Evolutionary conservation across 2,329 filamentous ascomycete genomes (phyloP).

Genomic region (Colletotrichum gigasporum): DNA sequence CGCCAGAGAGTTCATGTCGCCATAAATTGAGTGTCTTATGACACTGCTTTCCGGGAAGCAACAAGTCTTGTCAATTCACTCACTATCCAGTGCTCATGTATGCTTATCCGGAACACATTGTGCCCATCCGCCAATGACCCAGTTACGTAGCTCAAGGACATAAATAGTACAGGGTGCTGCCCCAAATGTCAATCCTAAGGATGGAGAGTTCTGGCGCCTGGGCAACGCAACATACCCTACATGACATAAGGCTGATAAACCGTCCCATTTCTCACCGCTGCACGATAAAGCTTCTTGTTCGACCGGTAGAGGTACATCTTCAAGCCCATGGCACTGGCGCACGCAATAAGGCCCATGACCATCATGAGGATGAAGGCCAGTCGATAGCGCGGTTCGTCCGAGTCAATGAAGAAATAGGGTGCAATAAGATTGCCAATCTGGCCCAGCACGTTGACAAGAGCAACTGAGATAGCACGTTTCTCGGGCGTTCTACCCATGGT

Average conservation of each 20-base stretch:
- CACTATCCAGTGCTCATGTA: no score
- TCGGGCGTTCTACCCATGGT: conserved; percentile 36
- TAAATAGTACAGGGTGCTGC: no score
- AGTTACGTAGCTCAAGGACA: no score
- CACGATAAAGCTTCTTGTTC: conserved; percentile 33
- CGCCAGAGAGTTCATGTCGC: background rate
- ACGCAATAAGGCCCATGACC: conserved; percentile 20
- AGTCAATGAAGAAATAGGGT: conserved; percentile 38
- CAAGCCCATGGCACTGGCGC: conserved; percentile 20
- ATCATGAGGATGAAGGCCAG: conserved; percentile 38
- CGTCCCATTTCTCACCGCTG: conserved; percentile 29
- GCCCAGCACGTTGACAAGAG: conserved; percentile 28
- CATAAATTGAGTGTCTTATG: no score
- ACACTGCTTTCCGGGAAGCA: no score
- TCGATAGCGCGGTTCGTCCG: conserved; percentile 36
- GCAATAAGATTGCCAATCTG: conserved; percentile 37
- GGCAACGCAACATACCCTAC: no score
- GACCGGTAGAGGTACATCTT: conserved; percentile 32
- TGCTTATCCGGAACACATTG: no score
- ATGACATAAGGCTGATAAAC: conserved; percentile 33
- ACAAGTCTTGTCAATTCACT: no score
- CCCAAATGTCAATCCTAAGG: no score
- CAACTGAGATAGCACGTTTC: conserved; percentile 37
- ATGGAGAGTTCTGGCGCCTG: no score
- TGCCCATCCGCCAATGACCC: no score